These are phyloP conservation scores for Colletotrichum euphorbiae DNA, from an alignment of 2,329 filamentous ascomycete genomes.

Conservation along the genomic window DNA sequence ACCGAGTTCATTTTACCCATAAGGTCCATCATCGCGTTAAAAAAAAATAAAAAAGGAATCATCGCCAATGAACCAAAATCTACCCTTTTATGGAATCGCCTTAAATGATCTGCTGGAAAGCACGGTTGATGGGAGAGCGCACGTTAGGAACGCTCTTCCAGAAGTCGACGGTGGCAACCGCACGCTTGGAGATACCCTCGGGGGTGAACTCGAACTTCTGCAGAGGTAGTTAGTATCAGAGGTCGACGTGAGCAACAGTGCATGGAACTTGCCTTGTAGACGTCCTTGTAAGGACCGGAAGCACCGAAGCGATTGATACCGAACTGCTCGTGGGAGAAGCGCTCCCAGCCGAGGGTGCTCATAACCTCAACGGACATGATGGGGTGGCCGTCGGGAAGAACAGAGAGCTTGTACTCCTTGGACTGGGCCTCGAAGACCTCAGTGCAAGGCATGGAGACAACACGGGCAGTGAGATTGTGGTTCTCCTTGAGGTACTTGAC, in stretches of 20 bases:
- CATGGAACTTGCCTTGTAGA: constrained; percentile 80
- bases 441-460: constrained; percentile 96
- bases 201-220: constrained; percentile 99
- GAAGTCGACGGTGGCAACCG: constrained; percentile 91
- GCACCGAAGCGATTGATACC: constrained; percentile 99
- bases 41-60: constrained; percentile 25
- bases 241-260: neutral
- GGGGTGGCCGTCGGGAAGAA: constrained; percentile 94
- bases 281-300: constrained; percentile 95
- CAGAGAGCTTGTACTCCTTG: constrained; percentile 94
- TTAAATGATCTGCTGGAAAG: constrained; percentile 97
- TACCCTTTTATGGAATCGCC: constrained; percentile 34
- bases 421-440: constrained; percentile 95
- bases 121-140: constrained; percentile 95
- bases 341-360: constrained; percentile 98
- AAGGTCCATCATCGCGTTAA: constrained; percentile 38
- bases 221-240: constrained; percentile 52
- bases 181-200: constrained; percentile 96
- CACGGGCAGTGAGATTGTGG: constrained; percentile 86
- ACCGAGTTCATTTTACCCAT: constrained; percentile 39
- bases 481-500: constrained; percentile 92
- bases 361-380: constrained; percentile 95
- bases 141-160: constrained; percentile 94
- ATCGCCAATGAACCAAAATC: constrained; percentile 38
- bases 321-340: constrained; percentile 99